Evolutionary conservation across 169 alveolate species (phyloP).

Genomic region (Eimeria zaria): DNA sequence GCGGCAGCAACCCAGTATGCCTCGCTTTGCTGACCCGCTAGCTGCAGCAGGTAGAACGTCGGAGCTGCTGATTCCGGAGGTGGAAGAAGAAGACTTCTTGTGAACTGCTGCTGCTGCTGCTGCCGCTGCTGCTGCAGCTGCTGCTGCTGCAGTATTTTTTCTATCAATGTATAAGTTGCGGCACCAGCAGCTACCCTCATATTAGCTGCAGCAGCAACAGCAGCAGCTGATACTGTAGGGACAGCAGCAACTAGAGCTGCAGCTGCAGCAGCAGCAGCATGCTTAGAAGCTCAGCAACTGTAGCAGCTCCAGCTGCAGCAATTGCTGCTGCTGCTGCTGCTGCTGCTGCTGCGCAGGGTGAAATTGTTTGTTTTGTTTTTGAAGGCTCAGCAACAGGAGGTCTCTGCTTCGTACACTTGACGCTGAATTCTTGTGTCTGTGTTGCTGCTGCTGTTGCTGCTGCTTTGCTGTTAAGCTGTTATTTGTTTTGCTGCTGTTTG

Average conservation of each 20-base stretch:
- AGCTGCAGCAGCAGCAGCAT: neutral
- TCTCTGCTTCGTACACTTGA: neutral
- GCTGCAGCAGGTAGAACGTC: constrained; percentile 5
- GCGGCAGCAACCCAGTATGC: neutral
- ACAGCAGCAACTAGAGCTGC: neutral
- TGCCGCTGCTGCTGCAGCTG: too few relatives aligned
- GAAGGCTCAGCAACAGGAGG: neutral
- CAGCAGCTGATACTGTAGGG: neutral
- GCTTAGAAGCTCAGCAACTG: neutral
- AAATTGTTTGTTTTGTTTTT: neutral
- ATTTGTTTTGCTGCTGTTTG: too few relatives aligned
- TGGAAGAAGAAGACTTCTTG: constrained; percentile 38
- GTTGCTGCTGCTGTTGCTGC: neutral
- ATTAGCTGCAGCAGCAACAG: neutral
- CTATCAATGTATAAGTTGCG: too few relatives aligned
- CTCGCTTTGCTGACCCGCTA: neutral
- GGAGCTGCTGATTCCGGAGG: constrained; percentile 47
- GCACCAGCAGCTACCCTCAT: neutral
- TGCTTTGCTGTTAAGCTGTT: neutral
- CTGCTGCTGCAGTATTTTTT: neutral
- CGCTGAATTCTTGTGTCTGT: neutral
- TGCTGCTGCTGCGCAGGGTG: neutral
- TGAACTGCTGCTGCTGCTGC: neutral
- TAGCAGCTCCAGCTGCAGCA: neutral
- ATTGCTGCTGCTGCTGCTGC: neutral